phyloP scores from a whole-genome alignment of 2,329 filamentous ascomycete species.

The Aureobasidium lini region DNA sequence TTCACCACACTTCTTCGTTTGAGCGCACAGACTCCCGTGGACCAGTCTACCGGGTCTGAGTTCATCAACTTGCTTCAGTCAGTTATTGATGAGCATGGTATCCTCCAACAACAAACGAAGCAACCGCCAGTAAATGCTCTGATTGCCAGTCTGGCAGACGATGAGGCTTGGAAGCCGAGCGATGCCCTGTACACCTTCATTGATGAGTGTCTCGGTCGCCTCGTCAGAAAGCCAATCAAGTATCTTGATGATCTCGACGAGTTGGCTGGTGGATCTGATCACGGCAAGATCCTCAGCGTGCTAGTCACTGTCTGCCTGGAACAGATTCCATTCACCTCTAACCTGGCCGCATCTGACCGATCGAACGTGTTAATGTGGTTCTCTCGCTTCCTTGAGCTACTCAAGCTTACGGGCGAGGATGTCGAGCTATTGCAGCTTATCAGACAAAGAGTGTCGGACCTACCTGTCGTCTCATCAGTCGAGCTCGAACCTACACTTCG shows the following conservation, averaged over 20 bases:
- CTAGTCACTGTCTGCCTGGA: conserved; percentile 64
- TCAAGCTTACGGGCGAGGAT: conserved; percentile 16
- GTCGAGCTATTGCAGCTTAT: neutral
- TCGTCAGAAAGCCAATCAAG: conserved; percentile 69
- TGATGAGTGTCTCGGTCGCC: conserved; percentile 74
- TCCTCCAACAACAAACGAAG: conserved; percentile 47
- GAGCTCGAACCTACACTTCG: neutral
- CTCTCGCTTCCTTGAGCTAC: conserved; percentile 17
- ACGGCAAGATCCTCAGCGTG: conserved; percentile 46
- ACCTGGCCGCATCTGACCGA: conserved; percentile 19
- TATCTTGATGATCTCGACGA: conserved; percentile 67
- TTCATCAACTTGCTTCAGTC: conserved; percentile 46
- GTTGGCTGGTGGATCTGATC: conserved; percentile 25
- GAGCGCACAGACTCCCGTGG: conserved; percentile 31
- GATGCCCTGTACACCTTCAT: conserved; percentile 58
- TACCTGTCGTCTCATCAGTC: neutral
- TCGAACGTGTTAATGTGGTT: conserved; percentile 14
- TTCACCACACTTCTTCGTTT: conserved; percentile 64
- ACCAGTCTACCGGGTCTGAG: conserved; percentile 33
- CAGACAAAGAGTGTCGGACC: neutral
- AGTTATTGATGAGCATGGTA: conserved; percentile 57
- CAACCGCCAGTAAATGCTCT: conserved; percentile 35
- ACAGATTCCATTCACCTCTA: conserved; percentile 65
- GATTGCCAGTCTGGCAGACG: conserved; percentile 36
- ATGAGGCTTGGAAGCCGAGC: conserved; percentile 12